Percentiles rank a stretch among this genome's conserved stretches.
These are phyloP conservation scores for Pontederia paniculata DNA, from an alignment of 176 grass and related monocot species.

Conservation along the genomic window DNA sequence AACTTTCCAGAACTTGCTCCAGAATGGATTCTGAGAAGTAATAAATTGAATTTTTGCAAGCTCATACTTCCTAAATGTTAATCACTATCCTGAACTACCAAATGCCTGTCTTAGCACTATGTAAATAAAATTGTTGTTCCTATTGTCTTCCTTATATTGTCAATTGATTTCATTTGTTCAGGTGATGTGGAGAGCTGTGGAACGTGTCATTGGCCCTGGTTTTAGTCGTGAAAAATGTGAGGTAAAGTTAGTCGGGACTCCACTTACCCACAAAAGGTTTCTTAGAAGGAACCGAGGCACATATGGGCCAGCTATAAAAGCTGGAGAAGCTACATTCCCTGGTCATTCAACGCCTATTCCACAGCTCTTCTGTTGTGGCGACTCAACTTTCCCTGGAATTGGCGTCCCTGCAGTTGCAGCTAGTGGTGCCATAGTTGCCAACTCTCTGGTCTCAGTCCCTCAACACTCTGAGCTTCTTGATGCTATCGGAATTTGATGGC, in stretches of 20 bases:
- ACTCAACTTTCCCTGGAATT: constrained; percentile 91
- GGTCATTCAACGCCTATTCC: constrained; percentile 77
- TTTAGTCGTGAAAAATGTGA: constrained; percentile 76
- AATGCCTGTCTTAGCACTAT: too few species aligned
- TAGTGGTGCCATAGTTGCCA: constrained; percentile 88
- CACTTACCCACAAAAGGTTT: constrained; percentile 72
- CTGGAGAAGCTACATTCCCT: constrained; percentile 76
- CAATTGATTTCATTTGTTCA: constrained; percentile 19
- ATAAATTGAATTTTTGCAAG: too few species aligned
- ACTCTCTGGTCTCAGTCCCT: constrained; percentile 57
- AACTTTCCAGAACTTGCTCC: too few species aligned
- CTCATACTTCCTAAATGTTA: too few species aligned
- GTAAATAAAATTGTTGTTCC: neutral
- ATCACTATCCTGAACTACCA: too few species aligned
- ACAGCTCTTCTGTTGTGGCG: constrained; percentile 88
- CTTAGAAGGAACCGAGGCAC: constrained; percentile 82
- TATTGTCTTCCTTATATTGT: constrained; percentile 4
- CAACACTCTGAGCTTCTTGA: constrained; percentile 94
- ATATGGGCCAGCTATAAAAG: constrained; percentile 91
- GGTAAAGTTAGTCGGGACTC: constrained; percentile 70
- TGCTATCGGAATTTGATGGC: constrained; percentile 58
- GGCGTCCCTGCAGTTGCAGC: constrained; percentile 86
- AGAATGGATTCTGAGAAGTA: too few species aligned
- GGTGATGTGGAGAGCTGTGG: constrained; percentile 95
- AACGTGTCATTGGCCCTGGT: constrained; percentile 59